Evolutionary conservation across 805 yeast species (phyloP), one percentile per base, ranked within the genome.

Genomic region (Saccharomycopsis fibuligera): DNA sequence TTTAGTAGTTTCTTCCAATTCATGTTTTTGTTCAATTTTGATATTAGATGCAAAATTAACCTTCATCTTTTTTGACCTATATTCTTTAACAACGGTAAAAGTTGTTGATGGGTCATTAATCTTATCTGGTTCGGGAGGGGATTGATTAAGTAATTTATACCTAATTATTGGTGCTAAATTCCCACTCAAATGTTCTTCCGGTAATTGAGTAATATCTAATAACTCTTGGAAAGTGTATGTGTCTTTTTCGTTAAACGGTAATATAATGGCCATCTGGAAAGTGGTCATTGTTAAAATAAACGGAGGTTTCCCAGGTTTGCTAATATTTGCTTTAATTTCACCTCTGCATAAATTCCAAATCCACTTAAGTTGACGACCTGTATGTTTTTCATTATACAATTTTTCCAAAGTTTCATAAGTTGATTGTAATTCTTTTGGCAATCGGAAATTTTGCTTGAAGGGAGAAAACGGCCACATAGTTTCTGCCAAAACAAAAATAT

Each of bases 321-420:
- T 77, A 54, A 89, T 74, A 61, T 87, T 85, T 9, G 95, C 96
- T 65, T 83, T 86, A 49, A 93, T 67, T 63, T 93, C 99, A 52
- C 95, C 93, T 64, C 91, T 84, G 41, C 95, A 87, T 62, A 87
- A 79, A 58, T 88, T 84, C 97, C 97, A 93, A 51, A 91, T 75
- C 99, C 99, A 93, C 61, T 86, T 85, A 58, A 93, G 75, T 55
- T 87, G 81, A 65, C 98, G 77, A 10, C 97, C 97, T 54, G 72
- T 78, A 65, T 91, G 97, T 59, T 84, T 83, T 31, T 73, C 69
- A 38, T 77, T 72, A 64, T 91, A 95, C 51, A 85, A 73, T 36
- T 75, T 73, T 49, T 80, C 80, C 48, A 91, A 79, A 47, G 77
- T 76, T 46, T 81, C 78, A 58, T 83, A 78, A 1, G 95, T 77